Evolutionary conservation across 1,139 yeast genomes (phyloP).

Genomic region (Pichia sp.): DNA sequence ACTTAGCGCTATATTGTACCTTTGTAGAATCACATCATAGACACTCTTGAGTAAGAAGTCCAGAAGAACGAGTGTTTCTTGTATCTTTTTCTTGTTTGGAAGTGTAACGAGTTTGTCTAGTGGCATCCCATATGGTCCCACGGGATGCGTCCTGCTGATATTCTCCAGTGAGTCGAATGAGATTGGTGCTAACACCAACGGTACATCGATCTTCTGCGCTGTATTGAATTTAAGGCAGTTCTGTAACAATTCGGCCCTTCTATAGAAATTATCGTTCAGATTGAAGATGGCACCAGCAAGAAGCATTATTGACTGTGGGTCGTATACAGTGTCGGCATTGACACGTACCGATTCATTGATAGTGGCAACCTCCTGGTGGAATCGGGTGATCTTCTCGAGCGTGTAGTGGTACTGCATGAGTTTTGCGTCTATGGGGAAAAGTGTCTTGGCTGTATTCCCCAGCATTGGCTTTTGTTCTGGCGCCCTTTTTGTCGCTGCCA

Average conservation of each 20-base stretch:
- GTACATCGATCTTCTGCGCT: conserved; percentile 28
- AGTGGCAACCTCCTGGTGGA: conserved; percentile 20
- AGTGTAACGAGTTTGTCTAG: conserved; percentile 6
- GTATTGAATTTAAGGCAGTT: conserved; percentile 38
- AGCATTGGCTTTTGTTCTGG: too few species aligned
- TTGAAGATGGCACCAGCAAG: conserved; percentile 41
- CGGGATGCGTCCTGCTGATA: conserved; percentile 8
- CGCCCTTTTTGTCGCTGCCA: too few species aligned
- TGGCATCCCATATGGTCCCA: conserved; percentile 8
- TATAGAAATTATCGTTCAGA: conserved; percentile 41
- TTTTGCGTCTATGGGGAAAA: conserved; percentile 20
- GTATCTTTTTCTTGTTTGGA: conserved; percentile 25
- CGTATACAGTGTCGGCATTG: conserved; percentile 13
- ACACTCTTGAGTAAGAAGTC: conserved; percentile 35
- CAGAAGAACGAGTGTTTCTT: conserved; percentile 34
- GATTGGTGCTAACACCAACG: conserved; percentile 22
- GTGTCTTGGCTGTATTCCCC: background rate
- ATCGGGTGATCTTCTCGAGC: conserved; percentile 21
- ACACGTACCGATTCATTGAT: conserved; percentile 17
- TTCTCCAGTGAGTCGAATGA: conserved; percentile 30
- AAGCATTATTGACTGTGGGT: conserved; percentile 27
- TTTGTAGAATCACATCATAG: conserved; percentile 20
- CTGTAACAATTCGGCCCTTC: conserved; percentile 37
- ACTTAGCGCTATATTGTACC: conserved; percentile 1
- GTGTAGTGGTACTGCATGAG: conserved; percentile 29